A percentile compares a stretch with the other conserved stretches of the same genome.
Evolutionary conservation across 345 rosid genomes (phyloP).

Genomic region (Eucalyptus erythrocorys): DNA sequence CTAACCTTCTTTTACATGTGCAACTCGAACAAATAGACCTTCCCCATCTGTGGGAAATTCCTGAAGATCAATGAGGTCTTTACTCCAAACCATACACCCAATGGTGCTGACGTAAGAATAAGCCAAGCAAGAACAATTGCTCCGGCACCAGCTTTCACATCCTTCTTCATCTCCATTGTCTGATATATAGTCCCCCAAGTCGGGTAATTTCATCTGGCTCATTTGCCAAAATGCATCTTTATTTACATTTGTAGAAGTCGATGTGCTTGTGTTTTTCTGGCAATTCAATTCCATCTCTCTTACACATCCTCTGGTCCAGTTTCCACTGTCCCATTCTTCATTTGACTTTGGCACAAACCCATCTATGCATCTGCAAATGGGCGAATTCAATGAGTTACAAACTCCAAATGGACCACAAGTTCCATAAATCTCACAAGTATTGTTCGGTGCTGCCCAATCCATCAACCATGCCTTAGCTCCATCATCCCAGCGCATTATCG

Average conservation of each 20-base stretch:
- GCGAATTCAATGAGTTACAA: too few species aligned
- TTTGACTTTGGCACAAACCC: too few species aligned
- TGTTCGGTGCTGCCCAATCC: neutral
- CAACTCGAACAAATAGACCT: neutral
- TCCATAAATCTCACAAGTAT: constrained; percentile 6
- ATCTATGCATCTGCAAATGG: too few species aligned
- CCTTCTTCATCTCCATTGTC: neutral
- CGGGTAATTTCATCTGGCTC: neutral
- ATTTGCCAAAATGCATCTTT: neutral
- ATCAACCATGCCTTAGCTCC: neutral
- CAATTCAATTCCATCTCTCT: neutral
- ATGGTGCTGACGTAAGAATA: neutral
- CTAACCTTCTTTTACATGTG: neutral
- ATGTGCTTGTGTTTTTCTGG: neutral
- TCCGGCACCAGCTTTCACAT: constrained; percentile 8
- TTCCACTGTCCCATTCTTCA: too few species aligned
- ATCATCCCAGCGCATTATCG: neutral
- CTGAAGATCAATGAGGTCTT: neutral
- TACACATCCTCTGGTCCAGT: constrained; percentile 9
- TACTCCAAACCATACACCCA: neutral
- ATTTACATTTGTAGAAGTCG: neutral
- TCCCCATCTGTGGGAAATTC: neutral
- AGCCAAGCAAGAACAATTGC: constrained; percentile 1
- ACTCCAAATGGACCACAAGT: too few species aligned
- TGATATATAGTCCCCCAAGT: neutral